Evolutionary conservation across 805 yeast genomes (phyloP), one percentile per base, ranked within the genome.

Genomic region (Wickerhamomyces sydowiorum): DNA sequence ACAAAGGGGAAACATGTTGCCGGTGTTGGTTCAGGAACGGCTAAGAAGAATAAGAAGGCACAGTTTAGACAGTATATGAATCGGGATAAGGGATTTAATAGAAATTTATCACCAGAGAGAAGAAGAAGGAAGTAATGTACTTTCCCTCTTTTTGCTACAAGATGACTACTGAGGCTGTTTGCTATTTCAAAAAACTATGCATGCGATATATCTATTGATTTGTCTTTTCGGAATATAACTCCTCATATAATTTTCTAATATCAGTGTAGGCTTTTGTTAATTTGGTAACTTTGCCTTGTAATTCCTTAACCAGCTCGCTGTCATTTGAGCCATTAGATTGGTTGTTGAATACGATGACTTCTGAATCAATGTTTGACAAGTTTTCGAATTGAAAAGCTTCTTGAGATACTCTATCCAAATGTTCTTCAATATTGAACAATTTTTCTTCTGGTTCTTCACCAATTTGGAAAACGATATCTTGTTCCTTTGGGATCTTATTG

Each of bases 41-140:
- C 59, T 2, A 61, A 62, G 44, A 62, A 62, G 42, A 61, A 66
- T 27, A 62, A 60, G 40, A 66, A 66, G 41, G 61, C 75, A 0
- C 69, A 69, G 22, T 78, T 75, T 52, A 65, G 84, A 51, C 83
- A 78, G 56, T 78, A 78, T 47, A 76, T 76, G 78, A 78, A 77
- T 53, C 61, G 81, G 42, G 66, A 59, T 13, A 74, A 72, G 48
- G 82, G 82, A 3, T 76, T 75, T 56, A 77, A 76, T 50, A 60
- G 82, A 41, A 70, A 77, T 1, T 55, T 76, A 30, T 76, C 81
- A 3, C 82, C 81, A 1, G 60, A 67, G n/a, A 50, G 42, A 17
- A 48, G 41, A 29, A 46, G 57, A 38, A 49, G 44, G 34, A 48
- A 42, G 43, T 44, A 38, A 33, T 25, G 13, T 36, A 29, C 32